These are phyloP conservation scores for Phytophthora ramorum DNA, from an alignment of 352 stramenopile genomes.

Conservation along the genomic window DNA sequence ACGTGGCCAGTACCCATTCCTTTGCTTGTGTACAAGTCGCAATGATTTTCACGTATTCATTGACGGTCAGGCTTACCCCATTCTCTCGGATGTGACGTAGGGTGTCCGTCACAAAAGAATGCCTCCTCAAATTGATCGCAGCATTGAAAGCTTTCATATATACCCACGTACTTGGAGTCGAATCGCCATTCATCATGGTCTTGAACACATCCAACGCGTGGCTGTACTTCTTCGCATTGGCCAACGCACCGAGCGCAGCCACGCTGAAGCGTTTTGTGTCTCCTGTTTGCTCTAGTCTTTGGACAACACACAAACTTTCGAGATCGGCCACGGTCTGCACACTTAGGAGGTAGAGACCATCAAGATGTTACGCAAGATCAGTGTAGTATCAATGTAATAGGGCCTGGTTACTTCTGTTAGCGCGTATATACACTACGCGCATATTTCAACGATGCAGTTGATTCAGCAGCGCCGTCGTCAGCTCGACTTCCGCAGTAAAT, in stretches of 20 bases:
- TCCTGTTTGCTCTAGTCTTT: too few relatives aligned
- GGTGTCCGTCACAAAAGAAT: conserved; percentile 9
- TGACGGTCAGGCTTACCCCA: not conserved
- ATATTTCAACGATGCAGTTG: too few relatives aligned
- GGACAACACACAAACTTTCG: too few relatives aligned
- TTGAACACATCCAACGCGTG: conserved; percentile 11
- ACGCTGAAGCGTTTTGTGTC: too few relatives aligned
- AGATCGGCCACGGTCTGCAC: too few relatives aligned
- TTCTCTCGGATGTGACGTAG: conserved; percentile 7
- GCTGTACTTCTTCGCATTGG: not conserved
- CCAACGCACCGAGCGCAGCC: not conserved
- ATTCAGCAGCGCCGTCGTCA: too few relatives aligned
- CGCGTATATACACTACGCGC: too few relatives aligned
- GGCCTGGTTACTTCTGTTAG: too few relatives aligned
- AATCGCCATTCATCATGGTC: conserved; percentile 3
- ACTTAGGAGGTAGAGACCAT: too few relatives aligned
- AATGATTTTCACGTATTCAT: conserved; percentile 4
- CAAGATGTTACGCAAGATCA: too few relatives aligned
- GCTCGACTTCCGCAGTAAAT: too few relatives aligned
- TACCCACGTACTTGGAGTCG: not conserved
- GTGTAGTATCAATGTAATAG: too few relatives aligned
- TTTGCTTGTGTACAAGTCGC: conserved; percentile 2
- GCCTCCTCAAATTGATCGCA: conserved; percentile 2
- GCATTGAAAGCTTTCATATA: conserved; percentile 9
- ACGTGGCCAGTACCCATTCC: conserved; percentile 13